Evolutionary conservation across 2,329 filamentous ascomycete species (phyloP).

Genomic region (Fusarium protoensiforme): DNA sequence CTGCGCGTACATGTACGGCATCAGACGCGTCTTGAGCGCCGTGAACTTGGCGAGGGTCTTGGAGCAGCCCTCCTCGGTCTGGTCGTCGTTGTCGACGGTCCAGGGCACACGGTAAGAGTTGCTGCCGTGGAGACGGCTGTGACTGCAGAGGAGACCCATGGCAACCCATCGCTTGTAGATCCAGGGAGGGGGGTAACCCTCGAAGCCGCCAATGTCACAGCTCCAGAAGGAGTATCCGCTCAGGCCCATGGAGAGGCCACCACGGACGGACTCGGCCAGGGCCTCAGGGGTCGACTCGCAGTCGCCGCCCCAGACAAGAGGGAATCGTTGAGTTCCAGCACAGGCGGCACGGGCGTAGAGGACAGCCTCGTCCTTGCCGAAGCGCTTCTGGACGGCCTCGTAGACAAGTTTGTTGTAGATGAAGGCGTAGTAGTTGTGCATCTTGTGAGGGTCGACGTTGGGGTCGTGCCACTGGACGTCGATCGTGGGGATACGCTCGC

Average conservation of each 20-base stretch:
- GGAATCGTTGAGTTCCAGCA: constrained; percentile 76
- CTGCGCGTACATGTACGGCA: constrained; percentile 64
- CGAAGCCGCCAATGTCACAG: constrained; percentile 78
- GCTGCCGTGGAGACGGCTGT: constrained; percentile 77
- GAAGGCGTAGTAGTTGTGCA: constrained; percentile 84
- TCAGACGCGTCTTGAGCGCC: constrained; percentile 61
- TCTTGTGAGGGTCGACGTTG: constrained; percentile 68
- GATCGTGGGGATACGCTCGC: constrained; percentile 74
- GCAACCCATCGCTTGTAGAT: constrained; percentile 84
- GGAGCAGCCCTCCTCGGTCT: constrained; percentile 64
- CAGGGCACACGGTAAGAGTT: constrained; percentile 80
- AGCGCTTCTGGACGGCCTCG: constrained; percentile 68
- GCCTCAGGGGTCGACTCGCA: constrained; percentile 80
- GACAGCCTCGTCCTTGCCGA: constrained; percentile 65
- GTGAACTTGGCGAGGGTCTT: constrained; percentile 60
- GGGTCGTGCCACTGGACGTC: constrained; percentile 74
- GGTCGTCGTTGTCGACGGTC: constrained; percentile 74
- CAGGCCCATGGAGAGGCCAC: constrained; percentile 71
- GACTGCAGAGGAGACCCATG: constrained; percentile 77
- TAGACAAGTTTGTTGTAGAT: constrained; percentile 78
- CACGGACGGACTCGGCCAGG: constrained; percentile 76
- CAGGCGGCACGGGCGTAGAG: constrained; percentile 74
- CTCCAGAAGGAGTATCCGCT: constrained; percentile 76
- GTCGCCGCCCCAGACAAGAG: constrained; percentile 79
- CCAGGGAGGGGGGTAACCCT: constrained; percentile 73